Percentiles rank a stretch among this genome's conserved stretches.
Evolutionary conservation across 495 filamentous ascomycete species (phyloP).

Genomic region (Xylaria flabelliformis): DNA sequence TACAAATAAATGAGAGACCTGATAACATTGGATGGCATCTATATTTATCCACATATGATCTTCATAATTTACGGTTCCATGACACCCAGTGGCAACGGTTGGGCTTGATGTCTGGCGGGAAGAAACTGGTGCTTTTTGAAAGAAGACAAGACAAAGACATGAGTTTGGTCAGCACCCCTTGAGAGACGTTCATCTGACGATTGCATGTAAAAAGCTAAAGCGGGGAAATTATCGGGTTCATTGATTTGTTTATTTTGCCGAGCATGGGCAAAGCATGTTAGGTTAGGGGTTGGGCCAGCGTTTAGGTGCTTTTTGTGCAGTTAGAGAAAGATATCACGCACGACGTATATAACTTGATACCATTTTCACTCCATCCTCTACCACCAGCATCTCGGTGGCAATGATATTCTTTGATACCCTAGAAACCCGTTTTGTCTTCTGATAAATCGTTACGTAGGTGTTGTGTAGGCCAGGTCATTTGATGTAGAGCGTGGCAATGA

Average conservation of each 20-base stretch:
- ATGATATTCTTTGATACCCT: background rate
- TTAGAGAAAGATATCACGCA: slow-evolving; percentile 26
- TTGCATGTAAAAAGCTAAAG: slow-evolving; percentile 24
- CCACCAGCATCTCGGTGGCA: background rate
- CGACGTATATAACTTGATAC: slow-evolving; percentile 18
- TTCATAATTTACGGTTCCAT: slow-evolving; percentile 42
- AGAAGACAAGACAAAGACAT: slow-evolving; percentile 7
- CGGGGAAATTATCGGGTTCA: slow-evolving; percentile 15
- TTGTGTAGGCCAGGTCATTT: background rate
- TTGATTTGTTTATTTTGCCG: slow-evolving; percentile 22
- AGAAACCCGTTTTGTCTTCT: background rate
- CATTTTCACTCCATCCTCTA: background rate
- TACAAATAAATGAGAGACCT: slow-evolving; percentile 32
- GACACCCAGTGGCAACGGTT: slow-evolving; percentile 24
- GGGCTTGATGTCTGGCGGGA: slow-evolving; percentile 36
- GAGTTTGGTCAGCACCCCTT: slow-evolving; percentile 7
- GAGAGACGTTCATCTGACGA: slow-evolving; percentile 24
- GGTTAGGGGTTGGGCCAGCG: slow-evolving; percentile 14
- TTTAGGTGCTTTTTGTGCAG: slow-evolving; percentile 20
- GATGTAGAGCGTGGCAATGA: background rate
- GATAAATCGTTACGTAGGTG: background rate
- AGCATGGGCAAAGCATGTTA: background rate
- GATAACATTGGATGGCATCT: slow-evolving; percentile 27
- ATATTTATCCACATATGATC: slow-evolving; percentile 27
- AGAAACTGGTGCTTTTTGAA: background rate